Evolutionary conservation across 805 yeast genomes (phyloP), one percentile per base, ranked within the genome.

Genomic region (Torulaspora gathmanii): DNA sequence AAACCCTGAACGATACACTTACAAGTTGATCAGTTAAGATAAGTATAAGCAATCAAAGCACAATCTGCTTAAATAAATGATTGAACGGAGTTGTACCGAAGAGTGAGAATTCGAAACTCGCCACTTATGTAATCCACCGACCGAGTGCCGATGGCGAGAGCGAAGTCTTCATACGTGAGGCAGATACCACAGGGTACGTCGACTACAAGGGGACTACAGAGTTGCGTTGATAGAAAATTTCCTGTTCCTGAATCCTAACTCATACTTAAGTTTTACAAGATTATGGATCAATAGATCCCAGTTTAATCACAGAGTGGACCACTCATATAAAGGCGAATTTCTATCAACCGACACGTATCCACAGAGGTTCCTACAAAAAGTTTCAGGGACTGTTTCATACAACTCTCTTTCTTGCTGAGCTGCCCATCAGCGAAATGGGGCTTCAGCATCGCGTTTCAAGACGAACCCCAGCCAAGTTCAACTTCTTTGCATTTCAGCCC

Each of bases 181-280:
- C 95, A 2, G 99, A 91, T 58, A 86, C 97, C 0, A 81, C 88
- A 3, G 99, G 98, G 0, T 62, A 72, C 28, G 57, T 63, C 27
- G 56, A 45, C 50, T 58, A 69, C 35, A 59, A 36, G 56, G 78
- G 4, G 72, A 72, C 35, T 63, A 73, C 4, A 75, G 72, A 5
- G 55, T 56, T 0, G 54, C 50, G 3, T 61, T 79, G 1, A 42
- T 83, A 13, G 49, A 61, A 22, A 77, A 73, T 64, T 47, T 83
- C 17, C 52, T 77, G 3, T 47, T 61, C 1, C 63, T 70, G 31
- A 71, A 76, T 20, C 62, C 69, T 7, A 51, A 50, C 4, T 47
- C 50, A 5, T 70, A 69, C 49, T 41, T 69, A 49, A 12, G 58
- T 70, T 5, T 66, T 69, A 37, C 52, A 60, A n/a, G 48, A 50